Evolutionary conservation across 2,329 filamentous ascomycete genomes (phyloP).

Genomic region (Rhytidhysteron rufulum): DNA sequence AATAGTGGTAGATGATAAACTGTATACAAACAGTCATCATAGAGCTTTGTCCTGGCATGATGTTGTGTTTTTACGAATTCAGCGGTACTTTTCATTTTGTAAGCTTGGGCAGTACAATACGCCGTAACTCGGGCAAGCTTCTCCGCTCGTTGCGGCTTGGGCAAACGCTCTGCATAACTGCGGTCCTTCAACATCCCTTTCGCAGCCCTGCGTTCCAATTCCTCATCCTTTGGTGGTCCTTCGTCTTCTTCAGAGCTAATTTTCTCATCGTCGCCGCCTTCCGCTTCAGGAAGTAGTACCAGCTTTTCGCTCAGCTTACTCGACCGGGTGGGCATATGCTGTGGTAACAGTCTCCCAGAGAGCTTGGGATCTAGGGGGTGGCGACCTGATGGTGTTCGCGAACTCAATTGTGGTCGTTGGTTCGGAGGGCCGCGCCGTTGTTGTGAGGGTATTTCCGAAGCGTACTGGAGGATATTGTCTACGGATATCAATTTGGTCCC

Average conservation of each 20-base stretch:
- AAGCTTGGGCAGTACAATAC: slow-evolving; percentile 93
- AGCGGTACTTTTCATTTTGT: slow-evolving; percentile 83
- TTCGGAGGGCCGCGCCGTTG: slow-evolving; percentile 73
- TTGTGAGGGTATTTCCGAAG: slow-evolving; percentile 90
- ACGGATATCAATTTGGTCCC: slow-evolving; percentile 75
- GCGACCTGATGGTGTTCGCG: slow-evolving; percentile 46
- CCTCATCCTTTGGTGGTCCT: slow-evolving; percentile 65
- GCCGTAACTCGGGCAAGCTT: slow-evolving; percentile 88
- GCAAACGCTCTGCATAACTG: slow-evolving; percentile 88
- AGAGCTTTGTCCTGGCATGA: slow-evolving; percentile 88
- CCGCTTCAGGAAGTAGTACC: slow-evolving; percentile 85
- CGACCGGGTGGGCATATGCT: slow-evolving; percentile 74
- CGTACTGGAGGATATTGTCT: slow-evolving; percentile 91
- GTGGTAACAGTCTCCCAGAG: slow-evolving; percentile 53
- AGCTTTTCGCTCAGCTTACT: slow-evolving; percentile 96
- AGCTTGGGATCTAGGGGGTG: slow-evolving; percentile 54
- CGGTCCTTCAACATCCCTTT: slow-evolving; percentile 66
- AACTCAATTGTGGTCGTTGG: slow-evolving; percentile 45
- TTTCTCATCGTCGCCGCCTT: slow-evolving; percentile 52
- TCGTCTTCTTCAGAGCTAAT: slow-evolving; percentile 56
- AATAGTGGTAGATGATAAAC: slow-evolving; percentile 91
- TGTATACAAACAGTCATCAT: slow-evolving; percentile 94
- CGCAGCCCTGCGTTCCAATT: slow-evolving; percentile 59
- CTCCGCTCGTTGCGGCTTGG: slow-evolving; percentile 81
- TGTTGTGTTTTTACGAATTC: slow-evolving; percentile 85